A percentile compares a stretch with the other conserved stretches of the same genome.
Conservation (phyloP, 805 yeast species). For the Schwanniomyces yamadae region DNA sequence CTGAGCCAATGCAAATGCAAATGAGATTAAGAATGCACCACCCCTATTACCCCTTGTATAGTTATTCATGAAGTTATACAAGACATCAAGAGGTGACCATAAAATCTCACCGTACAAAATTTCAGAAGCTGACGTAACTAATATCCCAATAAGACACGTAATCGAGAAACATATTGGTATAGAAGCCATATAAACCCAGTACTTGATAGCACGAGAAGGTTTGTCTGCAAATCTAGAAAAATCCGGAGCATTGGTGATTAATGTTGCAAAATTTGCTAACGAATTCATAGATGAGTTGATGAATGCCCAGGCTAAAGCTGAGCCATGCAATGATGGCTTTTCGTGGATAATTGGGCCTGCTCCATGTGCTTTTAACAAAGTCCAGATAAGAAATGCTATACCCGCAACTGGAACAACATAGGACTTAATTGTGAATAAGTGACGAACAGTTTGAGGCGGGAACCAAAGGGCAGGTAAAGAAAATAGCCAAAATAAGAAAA, state of each 20-base stretch:
- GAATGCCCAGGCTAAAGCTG: constrained; percentile 12
- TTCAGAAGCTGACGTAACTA: constrained; percentile 13
- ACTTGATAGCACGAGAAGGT: constrained; percentile 6
- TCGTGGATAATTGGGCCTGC: constrained; percentile 18
- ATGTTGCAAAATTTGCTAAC: constrained; percentile 11
- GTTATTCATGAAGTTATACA: constrained; percentile 28
- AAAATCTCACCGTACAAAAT: constrained; percentile 10
- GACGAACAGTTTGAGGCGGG: constrained; percentile 29
- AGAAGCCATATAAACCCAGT: constrained; percentile 11
- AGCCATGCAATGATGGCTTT: constrained; percentile 3
- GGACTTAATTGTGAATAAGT: constrained; percentile 20
- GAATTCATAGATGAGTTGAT: constrained; percentile 12
- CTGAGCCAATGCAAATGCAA: constrained; percentile 73
- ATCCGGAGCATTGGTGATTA: constrained; percentile 13
- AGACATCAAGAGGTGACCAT: constrained; percentile 14
- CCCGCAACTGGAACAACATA: constrained; percentile 23
- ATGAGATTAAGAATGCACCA: constrained; percentile 74
- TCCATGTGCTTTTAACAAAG: constrained; percentile 24
- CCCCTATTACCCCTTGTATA: constrained; percentile 60
- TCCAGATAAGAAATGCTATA: constrained; percentile 28
- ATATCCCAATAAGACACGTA: constrained; percentile 11
- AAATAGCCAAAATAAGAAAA: constrained; percentile 10
- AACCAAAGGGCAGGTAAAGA: constrained; percentile 21
- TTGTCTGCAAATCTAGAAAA: constrained; percentile 9
- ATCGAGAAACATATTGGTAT: constrained; percentile 10